phyloP scores from a whole-genome alignment of 2,329 filamentous ascomycete genomes.

The Apiospora koreana region DNA sequence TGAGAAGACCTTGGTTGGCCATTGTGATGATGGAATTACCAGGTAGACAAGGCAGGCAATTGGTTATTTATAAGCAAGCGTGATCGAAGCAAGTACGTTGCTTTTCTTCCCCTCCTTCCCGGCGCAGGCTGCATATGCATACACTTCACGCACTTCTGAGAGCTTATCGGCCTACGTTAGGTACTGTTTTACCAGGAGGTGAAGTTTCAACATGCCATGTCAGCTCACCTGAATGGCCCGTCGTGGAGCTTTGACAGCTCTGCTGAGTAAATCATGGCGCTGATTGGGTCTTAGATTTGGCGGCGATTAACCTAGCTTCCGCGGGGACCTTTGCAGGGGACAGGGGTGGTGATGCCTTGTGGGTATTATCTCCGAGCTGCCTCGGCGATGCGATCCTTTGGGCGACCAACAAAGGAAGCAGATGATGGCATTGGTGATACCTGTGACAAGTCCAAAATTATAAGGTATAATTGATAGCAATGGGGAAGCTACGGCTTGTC shows the following conservation, averaged over 20 bases:
- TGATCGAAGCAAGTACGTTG: neutral
- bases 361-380: constrained; percentile 10
- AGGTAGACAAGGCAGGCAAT: neutral
- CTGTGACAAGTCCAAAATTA: too few relatives aligned
- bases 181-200: neutral
- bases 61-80: constrained; percentile 5
- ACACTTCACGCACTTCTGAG: neutral
- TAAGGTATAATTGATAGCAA: neutral
- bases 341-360: neutral
- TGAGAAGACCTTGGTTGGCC: constrained; percentile 12
- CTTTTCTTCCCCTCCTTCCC: neutral
- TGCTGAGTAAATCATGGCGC: constrained; percentile 17
- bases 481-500: too few relatives aligned
- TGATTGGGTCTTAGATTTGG: neutral
- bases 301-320: neutral
- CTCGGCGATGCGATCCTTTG: neutral
- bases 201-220: constrained; percentile 16
- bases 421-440: too few relatives aligned
- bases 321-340: neutral
- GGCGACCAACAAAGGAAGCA: too few relatives aligned
- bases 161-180: neutral
- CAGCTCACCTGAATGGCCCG: constrained; percentile 12
- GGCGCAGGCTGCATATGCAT: neutral
- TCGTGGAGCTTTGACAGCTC: constrained; percentile 8
- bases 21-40: neutral